Conservation (phyloP, 73 alveolate species). For the Uronychia binucleata region DNA sequence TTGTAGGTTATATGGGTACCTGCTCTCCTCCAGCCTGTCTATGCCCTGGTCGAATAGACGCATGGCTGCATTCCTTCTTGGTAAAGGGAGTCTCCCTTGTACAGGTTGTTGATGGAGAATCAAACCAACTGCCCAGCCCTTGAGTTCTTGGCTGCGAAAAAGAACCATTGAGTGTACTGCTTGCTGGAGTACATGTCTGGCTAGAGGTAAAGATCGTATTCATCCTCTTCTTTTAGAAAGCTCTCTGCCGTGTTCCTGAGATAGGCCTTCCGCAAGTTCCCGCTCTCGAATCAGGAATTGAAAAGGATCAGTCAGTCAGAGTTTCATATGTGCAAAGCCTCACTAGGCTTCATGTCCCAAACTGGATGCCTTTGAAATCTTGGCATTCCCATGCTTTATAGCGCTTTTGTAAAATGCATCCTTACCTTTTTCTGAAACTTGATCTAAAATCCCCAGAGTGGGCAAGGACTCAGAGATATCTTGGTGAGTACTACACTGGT, state of each 20-base stretch:
- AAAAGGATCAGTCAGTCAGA: background rate
- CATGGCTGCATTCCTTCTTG: background rate
- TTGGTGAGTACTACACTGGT: too few species aligned
- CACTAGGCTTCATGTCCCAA: background rate
- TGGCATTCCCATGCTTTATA: too few species aligned
- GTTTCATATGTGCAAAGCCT: background rate
- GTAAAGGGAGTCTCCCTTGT: background rate
- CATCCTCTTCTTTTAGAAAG: background rate
- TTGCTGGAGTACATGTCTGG: background rate
- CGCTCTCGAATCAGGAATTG: background rate
- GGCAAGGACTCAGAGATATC: background rate
- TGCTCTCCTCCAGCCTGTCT: slow-evolving; percentile 5
- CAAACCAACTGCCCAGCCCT: background rate
- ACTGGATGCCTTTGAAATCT: background rate
- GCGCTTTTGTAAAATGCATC: background rate
- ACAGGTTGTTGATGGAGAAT: background rate
- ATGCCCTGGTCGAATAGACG: background rate
- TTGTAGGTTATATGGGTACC: slow-evolving; percentile 56
- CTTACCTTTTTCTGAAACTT: background rate
- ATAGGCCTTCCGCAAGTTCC: background rate
- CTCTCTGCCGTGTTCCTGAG: background rate
- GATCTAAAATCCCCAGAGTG: background rate
- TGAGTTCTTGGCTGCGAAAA: background rate
- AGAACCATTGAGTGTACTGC: background rate
- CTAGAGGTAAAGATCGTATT: background rate